phyloP scores from a whole-genome alignment of 306 rosid species.

The Prosopis cineraria region DNA sequence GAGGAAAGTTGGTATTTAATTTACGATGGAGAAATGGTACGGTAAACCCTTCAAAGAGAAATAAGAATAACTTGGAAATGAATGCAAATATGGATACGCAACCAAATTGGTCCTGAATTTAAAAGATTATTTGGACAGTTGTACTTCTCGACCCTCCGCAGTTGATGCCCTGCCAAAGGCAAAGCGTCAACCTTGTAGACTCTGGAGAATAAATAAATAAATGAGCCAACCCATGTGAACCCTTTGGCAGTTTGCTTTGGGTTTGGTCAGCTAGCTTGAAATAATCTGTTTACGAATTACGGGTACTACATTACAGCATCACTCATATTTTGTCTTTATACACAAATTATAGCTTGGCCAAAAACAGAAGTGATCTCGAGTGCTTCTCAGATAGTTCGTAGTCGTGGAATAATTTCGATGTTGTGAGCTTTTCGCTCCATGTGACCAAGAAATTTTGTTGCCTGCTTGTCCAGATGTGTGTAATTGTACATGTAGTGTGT shows the following conservation, averaged over 20 bases:
- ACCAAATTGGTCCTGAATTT: not conserved
- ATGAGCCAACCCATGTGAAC: conserved; percentile 10
- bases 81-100: not conserved
- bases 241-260: not conserved
- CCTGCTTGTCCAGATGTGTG: not conserved
- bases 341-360: not conserved
- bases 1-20: not conserved
- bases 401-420: too few relatives aligned
- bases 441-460: not conserved
- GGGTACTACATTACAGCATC: too few relatives aligned
- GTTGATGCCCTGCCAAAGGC: conserved; percentile 15
- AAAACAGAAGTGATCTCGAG: too few relatives aligned
- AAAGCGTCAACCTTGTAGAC: conserved; percentile 19
- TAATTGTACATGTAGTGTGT: too few relatives aligned
- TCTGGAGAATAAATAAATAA: not conserved
- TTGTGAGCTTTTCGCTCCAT: not conserved
- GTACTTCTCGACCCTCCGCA: not conserved
- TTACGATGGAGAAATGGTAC: too few relatives aligned
- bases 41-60: not conserved
- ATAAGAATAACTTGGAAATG: not conserved
- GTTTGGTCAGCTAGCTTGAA: not conserved
- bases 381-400: not conserved
- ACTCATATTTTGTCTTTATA: not conserved
- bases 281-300: not conserved
- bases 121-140: not conserved